Base-by-base conservation (phyloP, 2,329 filamentous ascomycete genomes). In the Paecilomyces sp. region DNA sequence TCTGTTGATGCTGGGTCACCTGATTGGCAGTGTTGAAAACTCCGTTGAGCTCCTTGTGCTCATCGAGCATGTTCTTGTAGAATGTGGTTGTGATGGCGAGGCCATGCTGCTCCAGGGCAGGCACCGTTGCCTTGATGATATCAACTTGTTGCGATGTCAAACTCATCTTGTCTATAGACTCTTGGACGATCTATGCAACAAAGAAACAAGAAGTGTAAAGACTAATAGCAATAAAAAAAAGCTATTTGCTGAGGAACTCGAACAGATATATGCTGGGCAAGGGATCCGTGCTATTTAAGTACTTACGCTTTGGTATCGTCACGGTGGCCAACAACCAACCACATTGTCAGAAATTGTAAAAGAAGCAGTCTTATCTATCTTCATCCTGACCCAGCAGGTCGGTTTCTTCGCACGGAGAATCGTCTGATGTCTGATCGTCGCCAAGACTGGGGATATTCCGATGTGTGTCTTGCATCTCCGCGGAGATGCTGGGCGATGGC, bases 1-100 rank as follows among this genome's bases (percentile, higher is more conserved):
- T 78, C 3, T 87, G 81, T 71, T 92, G 89, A 59, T 85, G 83
- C 36, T 87, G 85, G 4, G 83, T 89, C 53, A 77, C 75, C 74
- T 92, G 89, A 65, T 89, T 86, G 6, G 86, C 82, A 56, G 83
- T 78, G 72, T 91, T 91, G 81, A 92, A 91, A 73, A 88, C 79
- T 72, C 86, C 50, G 11, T 57, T 28, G 5, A 57, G 50, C 28
- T 57, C 28, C 22, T 41, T 36, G 61, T 90, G 80, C 47, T 85
- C 84, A 11, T 71, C 70, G 25, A 92, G 78, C 79, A 92, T 84
- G 68, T 84, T 86, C 62, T 80, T 79, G 79, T 92, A 92, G 78
- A 92, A 91, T 64, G 83, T 80, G n/a, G 80, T 80, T 5, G 88
- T 87, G 71, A 92, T 89, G 62, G 81, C 79, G 63, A 83, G 81